phyloP scores from a whole-genome alignment of 192 early-diverging fungal species.

The Irineochytrium annulatum region DNA sequence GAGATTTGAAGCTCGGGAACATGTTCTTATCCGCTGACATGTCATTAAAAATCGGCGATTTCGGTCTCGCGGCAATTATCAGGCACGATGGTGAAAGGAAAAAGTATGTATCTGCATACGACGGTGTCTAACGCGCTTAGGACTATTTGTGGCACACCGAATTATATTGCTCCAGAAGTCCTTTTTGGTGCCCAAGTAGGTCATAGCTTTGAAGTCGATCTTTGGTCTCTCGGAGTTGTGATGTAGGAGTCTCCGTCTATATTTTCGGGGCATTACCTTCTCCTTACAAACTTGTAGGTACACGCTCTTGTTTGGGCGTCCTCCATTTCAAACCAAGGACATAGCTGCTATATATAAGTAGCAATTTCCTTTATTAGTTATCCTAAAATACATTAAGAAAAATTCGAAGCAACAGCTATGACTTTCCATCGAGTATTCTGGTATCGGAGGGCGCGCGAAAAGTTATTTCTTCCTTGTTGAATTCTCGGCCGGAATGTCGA shows the following conservation, averaged over 20 bases:
- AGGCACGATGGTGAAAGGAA: constrained; percentile 80
- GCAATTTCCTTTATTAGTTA: background rate
- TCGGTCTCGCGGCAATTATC: constrained; percentile 86
- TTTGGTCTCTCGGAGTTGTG: constrained; percentile 90
- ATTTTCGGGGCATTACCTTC: constrained; percentile 6
- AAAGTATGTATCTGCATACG: constrained; percentile 53
- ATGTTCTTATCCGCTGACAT: constrained; percentile 78
- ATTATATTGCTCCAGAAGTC: constrained; percentile 97
- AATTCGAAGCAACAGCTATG: constrained; percentile 64
- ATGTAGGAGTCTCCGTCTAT: constrained; percentile 52
- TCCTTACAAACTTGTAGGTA: constrained; percentile 47
- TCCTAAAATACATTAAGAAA: constrained; percentile 41
- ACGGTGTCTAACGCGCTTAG: constrained; percentile 33
- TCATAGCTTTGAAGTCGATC: constrained; percentile 90
- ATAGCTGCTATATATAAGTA: constrained; percentile 76
- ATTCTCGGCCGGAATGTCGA: constrained; percentile 55
- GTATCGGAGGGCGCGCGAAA: constrained; percentile 60
- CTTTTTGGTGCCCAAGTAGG: constrained; percentile 72
- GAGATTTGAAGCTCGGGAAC: constrained; percentile 95
- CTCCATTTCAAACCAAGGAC: constrained; percentile 85
- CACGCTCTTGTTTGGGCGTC: constrained; percentile 80
- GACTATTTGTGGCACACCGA: constrained; percentile 95
- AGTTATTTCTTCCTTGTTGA: constrained; percentile 67
- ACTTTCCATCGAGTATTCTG: constrained; percentile 62
- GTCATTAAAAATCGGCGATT: constrained; percentile 90